Evolutionary conservation across 2,329 filamentous ascomycete genomes (phyloP), one percentile per base, ranked within the genome.

Genomic region (Ophiostoma australiae): DNA sequence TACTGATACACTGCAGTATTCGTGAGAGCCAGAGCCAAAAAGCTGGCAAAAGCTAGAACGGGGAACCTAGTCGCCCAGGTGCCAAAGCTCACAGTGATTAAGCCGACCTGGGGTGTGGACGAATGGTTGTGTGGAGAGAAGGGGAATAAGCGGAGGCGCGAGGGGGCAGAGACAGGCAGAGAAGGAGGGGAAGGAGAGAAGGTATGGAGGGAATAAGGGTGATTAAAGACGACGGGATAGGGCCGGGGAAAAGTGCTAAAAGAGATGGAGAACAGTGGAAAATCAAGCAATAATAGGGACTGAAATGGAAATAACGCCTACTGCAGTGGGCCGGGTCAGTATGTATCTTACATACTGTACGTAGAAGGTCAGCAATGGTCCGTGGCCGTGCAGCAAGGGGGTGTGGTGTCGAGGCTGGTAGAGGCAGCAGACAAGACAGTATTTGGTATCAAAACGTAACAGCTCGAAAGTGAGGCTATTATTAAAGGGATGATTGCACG

Each of bases 81-180:
- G 27, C 23, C 55, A 61, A 17, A 20, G 23, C n/a, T 27, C n/a
- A 27, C 8, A 13, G 27, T n/a, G 3, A 61, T 33, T 61, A 11
- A 61, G 55, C 27, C 55, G 55, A 61, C 55, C 58, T 31, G 23
- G 27, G 58, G 58, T 58, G 44, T 48, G 52, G n/a, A 15, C 10
- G 23, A 17, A 58, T 41, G 52, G 52, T n/a, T 58, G 52, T 58
- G 52, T 58, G 52, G 52, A 27, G 52, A 58, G 52, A 58, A 27
- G 58, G 58, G 17, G 27, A 35, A 63, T 20, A 63, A 58, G 58
- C 23, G 58, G 58, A 63, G 27, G 23, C 23, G 27, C 23, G 58
- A 58, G 52, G 58, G 27, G 27, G 27, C 11, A 63, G 44, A 44
- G 41, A 44, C 41, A 6, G 41, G 13, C 15, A 48, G 44, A 48